Percentiles rank a stretch among this genome's conserved stretches.
phyloP scores from a whole-genome alignment of 164 flowering plant genomes.

The Vitis rotundifolia region DNA sequence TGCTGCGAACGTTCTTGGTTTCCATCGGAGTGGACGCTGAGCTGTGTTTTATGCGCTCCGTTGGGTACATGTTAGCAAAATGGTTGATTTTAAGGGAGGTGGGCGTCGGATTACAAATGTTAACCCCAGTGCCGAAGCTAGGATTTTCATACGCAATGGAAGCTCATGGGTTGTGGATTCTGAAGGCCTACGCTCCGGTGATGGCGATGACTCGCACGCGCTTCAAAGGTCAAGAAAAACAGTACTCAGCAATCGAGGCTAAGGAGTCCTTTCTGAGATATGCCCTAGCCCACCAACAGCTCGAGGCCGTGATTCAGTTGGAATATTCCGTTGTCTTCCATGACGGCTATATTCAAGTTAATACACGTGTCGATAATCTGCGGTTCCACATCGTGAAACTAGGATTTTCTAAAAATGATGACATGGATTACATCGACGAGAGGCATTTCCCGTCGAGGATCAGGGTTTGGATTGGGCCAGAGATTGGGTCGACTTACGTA shows the following conservation, averaged over 20 bases:
- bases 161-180: conserved; percentile 65
- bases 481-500: conserved; percentile 60
- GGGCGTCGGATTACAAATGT: conserved; percentile 38
- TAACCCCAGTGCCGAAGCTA: conserved; percentile 25
- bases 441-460: conserved; percentile 64
- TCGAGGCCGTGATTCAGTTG: conserved; percentile 73
- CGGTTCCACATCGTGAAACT: conserved; percentile 71
- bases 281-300: conserved; percentile 82
- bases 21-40: conserved; percentile 73
- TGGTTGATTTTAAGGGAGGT: conserved; percentile 54
- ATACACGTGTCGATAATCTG: conserved; percentile 69
- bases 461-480: conserved; percentile 81
- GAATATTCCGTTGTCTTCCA: conserved; percentile 55
- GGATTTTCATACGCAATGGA: conserved; percentile 71
- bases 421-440: conserved; percentile 42
- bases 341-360: conserved; percentile 53
- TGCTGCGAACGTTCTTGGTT: conserved; percentile 51
- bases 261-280: conserved; percentile 65
- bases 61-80: conserved; percentile 76
- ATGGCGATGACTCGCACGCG: conserved; percentile 46
- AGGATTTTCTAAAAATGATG: conserved; percentile 46
- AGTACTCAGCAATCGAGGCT: conserved; percentile 36
- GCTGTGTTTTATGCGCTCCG: conserved; percentile 68
- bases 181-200: conserved; percentile 72
- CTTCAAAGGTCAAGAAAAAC: conserved; percentile 7